Conservation (phyloP, 192 early-diverging fungal genomes). For the Backusella morwellensis region DNA sequence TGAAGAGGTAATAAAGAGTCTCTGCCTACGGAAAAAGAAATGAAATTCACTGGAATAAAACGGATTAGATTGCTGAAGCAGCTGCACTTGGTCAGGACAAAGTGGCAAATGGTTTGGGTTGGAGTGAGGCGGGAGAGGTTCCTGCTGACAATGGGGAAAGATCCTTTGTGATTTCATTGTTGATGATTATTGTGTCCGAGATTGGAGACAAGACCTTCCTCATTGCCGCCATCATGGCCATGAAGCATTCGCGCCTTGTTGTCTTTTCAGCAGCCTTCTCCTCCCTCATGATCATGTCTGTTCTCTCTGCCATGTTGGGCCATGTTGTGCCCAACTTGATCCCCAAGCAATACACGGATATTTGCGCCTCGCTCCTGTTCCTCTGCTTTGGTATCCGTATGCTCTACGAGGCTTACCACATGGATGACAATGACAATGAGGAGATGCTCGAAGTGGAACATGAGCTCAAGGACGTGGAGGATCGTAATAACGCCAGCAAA, state of each 20-base stretch:
- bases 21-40: neutral
- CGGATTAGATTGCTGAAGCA: neutral
- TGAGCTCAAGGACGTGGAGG: constrained; percentile 82
- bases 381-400: constrained; percentile 92
- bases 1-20: constrained; percentile 12
- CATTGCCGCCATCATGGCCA: constrained; percentile 98
- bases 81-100: neutral
- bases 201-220: constrained; percentile 99
- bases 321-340: constrained; percentile 87
- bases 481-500: constrained; percentile 48
- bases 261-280: constrained; percentile 89
- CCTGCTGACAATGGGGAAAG: constrained; percentile 1
- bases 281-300: constrained; percentile 91
- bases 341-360: constrained; percentile 83
- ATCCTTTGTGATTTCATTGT: constrained; percentile 60
- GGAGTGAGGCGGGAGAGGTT: neutral
- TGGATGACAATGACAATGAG: constrained; percentile 88
- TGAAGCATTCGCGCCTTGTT: constrained; percentile 89
- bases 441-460: constrained; percentile 91
- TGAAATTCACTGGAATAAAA: neutral
- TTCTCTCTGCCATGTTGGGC: constrained; percentile 92
- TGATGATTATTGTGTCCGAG: constrained; percentile 95
- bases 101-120: neutral
- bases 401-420: constrained; percentile 76
- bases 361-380: constrained; percentile 84